phyloP scores from a whole-genome alignment of 2,329 filamentous ascomycete genomes.

The Exophiala oligosperma region DNA sequence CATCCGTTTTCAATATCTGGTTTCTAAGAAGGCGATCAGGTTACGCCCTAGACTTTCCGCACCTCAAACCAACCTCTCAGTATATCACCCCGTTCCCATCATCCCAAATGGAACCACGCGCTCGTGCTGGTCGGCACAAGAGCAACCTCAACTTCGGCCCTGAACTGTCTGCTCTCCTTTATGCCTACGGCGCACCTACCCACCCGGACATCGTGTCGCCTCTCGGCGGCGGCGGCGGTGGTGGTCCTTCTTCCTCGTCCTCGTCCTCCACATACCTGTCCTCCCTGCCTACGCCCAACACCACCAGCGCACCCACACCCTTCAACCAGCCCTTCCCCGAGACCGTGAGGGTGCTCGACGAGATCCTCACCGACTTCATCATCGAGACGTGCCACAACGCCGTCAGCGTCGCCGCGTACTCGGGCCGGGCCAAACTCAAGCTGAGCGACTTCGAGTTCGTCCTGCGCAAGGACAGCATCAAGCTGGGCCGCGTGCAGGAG shows the following conservation, averaged over 20 bases:
- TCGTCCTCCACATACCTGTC: constrained; percentile 23
- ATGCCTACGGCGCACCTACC: constrained; percentile 46
- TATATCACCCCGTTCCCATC: neutral
- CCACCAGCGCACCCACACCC: constrained; percentile 58
- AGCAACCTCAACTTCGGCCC: constrained; percentile 76
- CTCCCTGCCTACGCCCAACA: constrained; percentile 25
- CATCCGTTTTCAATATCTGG: no score
- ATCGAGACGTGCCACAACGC: constrained; percentile 91
- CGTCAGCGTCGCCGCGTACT: constrained; percentile 79
- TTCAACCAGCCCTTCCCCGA: constrained; percentile 80
- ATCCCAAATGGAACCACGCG: constrained; percentile 68
- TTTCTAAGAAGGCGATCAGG: no score
- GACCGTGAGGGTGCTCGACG: constrained; percentile 84
- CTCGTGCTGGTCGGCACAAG: constrained; percentile 75
- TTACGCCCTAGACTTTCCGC: no score
- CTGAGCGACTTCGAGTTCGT: constrained; percentile 97
- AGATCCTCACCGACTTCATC: constrained; percentile 95
- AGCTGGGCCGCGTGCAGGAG: constrained; percentile 86
- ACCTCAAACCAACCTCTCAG: no score
- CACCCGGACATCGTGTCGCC: constrained; percentile 31
- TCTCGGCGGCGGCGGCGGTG: constrained; percentile 14
- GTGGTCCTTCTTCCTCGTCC: neutral
- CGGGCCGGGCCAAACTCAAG: constrained; percentile 93
- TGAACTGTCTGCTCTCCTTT: constrained; percentile 62
- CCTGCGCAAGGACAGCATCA: constrained; percentile 77